phyloP scores from a whole-genome alignment of 148 eudicot species.

The Euryodendron excelsum region DNA sequence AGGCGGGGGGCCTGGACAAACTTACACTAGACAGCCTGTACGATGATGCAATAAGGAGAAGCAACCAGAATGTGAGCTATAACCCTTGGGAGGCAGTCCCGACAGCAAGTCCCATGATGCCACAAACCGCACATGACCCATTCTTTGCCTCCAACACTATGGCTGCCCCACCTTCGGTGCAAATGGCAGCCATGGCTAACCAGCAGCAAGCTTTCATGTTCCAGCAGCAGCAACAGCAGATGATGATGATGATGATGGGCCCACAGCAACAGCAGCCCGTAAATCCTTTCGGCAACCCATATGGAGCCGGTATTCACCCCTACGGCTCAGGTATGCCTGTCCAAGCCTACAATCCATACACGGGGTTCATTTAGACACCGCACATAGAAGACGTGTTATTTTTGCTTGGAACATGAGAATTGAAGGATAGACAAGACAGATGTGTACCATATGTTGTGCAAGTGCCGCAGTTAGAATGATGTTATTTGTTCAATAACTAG shows the following conservation, averaged over 20 bases:
- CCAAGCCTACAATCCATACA: slow-evolving; percentile 71
- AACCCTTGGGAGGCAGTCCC: slow-evolving; percentile 83
- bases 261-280: slow-evolving; percentile 39
- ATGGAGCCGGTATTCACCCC: slow-evolving; percentile 43
- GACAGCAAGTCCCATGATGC: slow-evolving; percentile 51
- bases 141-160: slow-evolving; percentile 42
- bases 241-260: slow-evolving; percentile 52
- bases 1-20: slow-evolving; percentile 88
- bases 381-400: neutral
- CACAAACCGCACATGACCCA: slow-evolving; percentile 38
- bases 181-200: slow-evolving; percentile 74
- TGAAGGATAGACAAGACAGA: slow-evolving; percentile 4
- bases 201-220: slow-evolving; percentile 68
- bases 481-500: slow-evolving; percentile 26
- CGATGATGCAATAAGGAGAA: slow-evolving; percentile 88
- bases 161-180: slow-evolving; percentile 56
- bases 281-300: slow-evolving; percentile 64
- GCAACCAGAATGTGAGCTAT: slow-evolving; percentile 67
- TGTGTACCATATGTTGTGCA: slow-evolving; percentile 39
- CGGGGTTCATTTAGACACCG: slow-evolving; percentile 37
- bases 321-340: slow-evolving; percentile 64
- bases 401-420: neutral
- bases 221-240: slow-evolving; percentile 55
- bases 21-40: slow-evolving; percentile 88
- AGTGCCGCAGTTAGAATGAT: slow-evolving; percentile 24